Conservation (phyloP, 768 basidiomycete genomes). For the Rhizopogon sp. region DNA sequence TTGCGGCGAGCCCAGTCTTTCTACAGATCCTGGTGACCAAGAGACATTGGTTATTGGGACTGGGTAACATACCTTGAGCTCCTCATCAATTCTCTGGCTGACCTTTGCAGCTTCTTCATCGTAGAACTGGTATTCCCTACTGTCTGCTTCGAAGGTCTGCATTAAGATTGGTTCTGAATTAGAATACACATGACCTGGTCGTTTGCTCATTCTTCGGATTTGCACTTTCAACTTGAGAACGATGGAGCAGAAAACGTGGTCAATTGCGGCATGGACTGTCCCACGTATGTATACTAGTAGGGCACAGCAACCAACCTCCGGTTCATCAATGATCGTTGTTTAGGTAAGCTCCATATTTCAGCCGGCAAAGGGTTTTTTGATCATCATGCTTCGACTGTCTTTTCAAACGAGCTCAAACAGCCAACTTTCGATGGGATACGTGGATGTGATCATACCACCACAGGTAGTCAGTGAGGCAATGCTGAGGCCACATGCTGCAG, state of each 20-base stretch:
- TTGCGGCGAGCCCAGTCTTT: slow-evolving; percentile 44
- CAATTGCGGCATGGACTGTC: slow-evolving; percentile 25
- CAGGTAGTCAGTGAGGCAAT: background rate
- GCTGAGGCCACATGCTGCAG: background rate
- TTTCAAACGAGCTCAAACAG: no score
- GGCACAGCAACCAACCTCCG: slow-evolving; percentile 18
- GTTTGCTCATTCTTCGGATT: slow-evolving; percentile 21
- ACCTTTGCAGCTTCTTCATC: slow-evolving; percentile 41
- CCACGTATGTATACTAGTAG: slow-evolving; percentile 30
- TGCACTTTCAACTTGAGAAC: background rate
- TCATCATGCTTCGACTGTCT: no score
- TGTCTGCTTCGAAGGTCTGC: slow-evolving; percentile 25
- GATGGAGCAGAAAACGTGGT: slow-evolving; percentile 13
- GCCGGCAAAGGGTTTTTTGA: no score
- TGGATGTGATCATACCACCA: background rate
- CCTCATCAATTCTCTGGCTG: slow-evolving; percentile 53
- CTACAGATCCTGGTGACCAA: slow-evolving; percentile 23
- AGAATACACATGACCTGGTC: slow-evolving; percentile 23
- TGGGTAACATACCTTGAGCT: slow-evolving; percentile 38
- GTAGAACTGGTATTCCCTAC: slow-evolving; percentile 29
- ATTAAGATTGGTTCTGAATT: slow-evolving; percentile 26
- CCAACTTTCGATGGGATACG: no score
- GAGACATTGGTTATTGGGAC: background rate
- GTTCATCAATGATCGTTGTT: slow-evolving; percentile 21
- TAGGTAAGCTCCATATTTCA: background rate